A percentile compares a stretch with the other conserved stretches of the same genome.
Conservation (phyloP, 1,284 basidiomycete genomes). For the Malassezia obtusa region DNA sequence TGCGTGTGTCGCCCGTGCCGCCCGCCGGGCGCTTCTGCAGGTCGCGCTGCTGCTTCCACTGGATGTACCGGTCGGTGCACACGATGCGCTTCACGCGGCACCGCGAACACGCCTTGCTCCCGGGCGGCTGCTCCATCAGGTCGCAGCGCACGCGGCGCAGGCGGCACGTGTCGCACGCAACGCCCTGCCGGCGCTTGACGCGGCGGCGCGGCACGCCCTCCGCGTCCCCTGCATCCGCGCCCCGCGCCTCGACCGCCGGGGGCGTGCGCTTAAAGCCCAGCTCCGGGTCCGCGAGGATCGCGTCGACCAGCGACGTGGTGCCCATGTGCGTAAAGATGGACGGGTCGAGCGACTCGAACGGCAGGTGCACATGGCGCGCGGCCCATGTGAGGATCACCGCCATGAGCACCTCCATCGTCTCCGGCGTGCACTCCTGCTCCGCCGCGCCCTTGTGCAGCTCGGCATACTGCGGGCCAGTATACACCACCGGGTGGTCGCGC, state of each 20-base stretch:
- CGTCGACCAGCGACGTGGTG: not conserved
- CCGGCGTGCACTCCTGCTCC: conserved; percentile 18
- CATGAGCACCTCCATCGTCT: conserved; percentile 32
- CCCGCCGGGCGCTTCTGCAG: conserved; percentile 1
- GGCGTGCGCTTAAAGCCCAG: conserved; percentile 4
- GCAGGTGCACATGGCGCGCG: conserved; percentile 31
- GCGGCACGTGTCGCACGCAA: conserved; percentile 45
- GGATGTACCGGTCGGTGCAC: conserved; percentile 43
- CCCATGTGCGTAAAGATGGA: conserved; percentile 7
- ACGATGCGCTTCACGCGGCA: conserved; percentile 44
- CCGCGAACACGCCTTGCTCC: conserved; percentile 35
- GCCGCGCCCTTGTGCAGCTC: not conserved
- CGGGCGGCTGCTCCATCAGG: conserved; percentile 36
- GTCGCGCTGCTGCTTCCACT: conserved; percentile 25
- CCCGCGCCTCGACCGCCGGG: not conserved
- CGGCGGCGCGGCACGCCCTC: conserved; percentile 18
- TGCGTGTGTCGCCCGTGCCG: not conserved
- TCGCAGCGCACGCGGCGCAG: conserved; percentile 41
- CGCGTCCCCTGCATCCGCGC: too few species aligned
- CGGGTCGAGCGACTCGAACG: conserved; percentile 9
- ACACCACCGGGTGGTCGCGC: not conserved
- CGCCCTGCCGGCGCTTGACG: conserved; percentile 41
- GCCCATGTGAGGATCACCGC: conserved; percentile 39
- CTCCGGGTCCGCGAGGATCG: not conserved
- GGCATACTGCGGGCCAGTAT: not conserved